Conservation (phyloP, 768 basidiomycete genomes). For the Panaeolus papilionaceus region DNA sequence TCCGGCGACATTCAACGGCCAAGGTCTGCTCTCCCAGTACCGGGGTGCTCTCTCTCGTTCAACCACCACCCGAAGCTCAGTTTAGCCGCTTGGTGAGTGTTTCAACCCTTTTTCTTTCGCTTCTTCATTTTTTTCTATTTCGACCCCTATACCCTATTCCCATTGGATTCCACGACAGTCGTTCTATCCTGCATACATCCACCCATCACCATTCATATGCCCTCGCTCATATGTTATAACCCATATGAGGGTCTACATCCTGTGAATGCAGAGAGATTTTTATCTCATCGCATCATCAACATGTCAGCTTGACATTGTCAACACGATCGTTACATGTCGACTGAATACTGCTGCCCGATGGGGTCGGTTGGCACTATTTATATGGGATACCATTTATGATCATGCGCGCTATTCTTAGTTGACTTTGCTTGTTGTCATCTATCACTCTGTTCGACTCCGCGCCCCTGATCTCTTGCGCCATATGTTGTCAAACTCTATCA, state of each 20-base stretch:
- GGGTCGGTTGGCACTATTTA: neutral
- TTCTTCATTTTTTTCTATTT: neutral
- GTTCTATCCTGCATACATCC: neutral
- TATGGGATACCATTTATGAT: neutral
- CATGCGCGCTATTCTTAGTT: neutral
- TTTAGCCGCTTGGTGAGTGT: slow-evolving; percentile 26
- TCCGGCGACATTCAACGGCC: slow-evolving; percentile 9
- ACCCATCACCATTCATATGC: neutral
- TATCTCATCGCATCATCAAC: neutral
- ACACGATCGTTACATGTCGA: neutral
- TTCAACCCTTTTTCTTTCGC: neutral
- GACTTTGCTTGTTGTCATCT: neutral
- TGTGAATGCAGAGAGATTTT: neutral
- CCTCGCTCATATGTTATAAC: neutral
- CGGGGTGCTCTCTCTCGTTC: slow-evolving; percentile 25
- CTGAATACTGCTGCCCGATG: neutral
- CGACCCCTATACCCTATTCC: neutral
- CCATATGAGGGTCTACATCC: neutral
- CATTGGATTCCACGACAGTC: slow-evolving; percentile 5
- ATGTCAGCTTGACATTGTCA: neutral
- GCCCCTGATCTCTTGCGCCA: neutral
- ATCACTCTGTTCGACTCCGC: neutral
- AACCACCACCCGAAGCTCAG: slow-evolving; percentile 22
- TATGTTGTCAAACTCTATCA: slow-evolving; percentile 4
- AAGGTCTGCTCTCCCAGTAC: slow-evolving; percentile 7